Conservation (phyloP, 805 yeast species). For the Pichia paraexigua region DNA sequence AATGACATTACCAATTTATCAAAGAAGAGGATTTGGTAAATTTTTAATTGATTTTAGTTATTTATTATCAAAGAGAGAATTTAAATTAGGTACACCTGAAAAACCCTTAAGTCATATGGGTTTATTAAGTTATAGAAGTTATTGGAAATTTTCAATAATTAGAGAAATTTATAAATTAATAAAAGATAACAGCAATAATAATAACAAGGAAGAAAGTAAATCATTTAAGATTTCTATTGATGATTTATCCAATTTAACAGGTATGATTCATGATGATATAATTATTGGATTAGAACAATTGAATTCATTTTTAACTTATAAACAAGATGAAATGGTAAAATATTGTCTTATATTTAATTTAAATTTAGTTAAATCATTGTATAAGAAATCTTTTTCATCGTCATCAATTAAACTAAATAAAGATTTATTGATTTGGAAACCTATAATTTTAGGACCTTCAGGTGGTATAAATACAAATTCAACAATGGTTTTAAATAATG, state of each 20-base stretch:
- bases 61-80: slow-evolving; percentile 64
- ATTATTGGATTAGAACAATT: slow-evolving; percentile 79
- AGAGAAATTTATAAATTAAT: slow-evolving; percentile 29
- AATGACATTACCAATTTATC: slow-evolving; percentile 79
- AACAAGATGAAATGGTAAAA: slow-evolving; percentile 34
- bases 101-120: slow-evolving; percentile 90
- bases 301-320: slow-evolving; percentile 39
- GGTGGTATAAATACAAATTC: slow-evolving; percentile 72
- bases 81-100: slow-evolving; percentile 86
- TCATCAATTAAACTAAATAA: slow-evolving; percentile 43
- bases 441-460: slow-evolving; percentile 75
- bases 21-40: slow-evolving; percentile 83
- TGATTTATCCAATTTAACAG: slow-evolving; percentile 60
- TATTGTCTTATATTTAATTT: slow-evolving; percentile 51
- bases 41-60: slow-evolving; percentile 86
- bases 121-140: slow-evolving; percentile 71
- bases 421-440: slow-evolving; percentile 64
- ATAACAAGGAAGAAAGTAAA: not conserved
- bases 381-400: no score
- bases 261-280: slow-evolving; percentile 83
- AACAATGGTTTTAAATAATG: slow-evolving; percentile 29
- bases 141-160: slow-evolving; percentile 71
- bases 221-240: slow-evolving; percentile 41
- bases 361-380: slow-evolving; percentile 32
- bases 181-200: slow-evolving; percentile 11